Conservation (phyloP, 176 grass and related monocot genomes). For the Zea luxurians region DNA sequence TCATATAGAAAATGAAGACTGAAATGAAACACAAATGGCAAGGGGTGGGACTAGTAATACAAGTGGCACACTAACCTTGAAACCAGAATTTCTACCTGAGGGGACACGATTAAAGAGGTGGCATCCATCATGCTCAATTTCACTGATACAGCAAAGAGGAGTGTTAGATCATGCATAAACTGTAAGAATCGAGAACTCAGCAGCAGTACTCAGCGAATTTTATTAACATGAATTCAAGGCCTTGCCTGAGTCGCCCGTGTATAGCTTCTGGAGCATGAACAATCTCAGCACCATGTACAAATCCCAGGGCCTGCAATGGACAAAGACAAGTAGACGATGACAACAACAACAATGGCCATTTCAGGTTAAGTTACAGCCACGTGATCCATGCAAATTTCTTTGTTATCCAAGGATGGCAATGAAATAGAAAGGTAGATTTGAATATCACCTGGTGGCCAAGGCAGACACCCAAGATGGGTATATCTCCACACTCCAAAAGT, state of each 20-base stretch:
- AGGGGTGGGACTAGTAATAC: not conserved
- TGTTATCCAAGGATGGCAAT: not conserved
- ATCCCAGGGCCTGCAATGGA: constrained; percentile 73
- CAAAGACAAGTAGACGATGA: not conserved
- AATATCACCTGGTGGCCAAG: constrained; percentile 88
- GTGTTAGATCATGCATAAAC: constrained; percentile 8
- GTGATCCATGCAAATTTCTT: not conserved
- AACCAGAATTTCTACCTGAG: constrained; percentile 85
- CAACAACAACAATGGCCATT: not conserved
- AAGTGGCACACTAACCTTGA: constrained; percentile 62
- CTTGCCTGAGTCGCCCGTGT: constrained; percentile 83
- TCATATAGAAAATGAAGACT: not conserved
- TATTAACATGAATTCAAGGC: constrained; percentile 1
- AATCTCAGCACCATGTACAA: constrained; percentile 86
- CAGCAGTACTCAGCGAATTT: not conserved
- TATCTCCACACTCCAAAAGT: constrained; percentile 76
- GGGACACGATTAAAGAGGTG: constrained; percentile 71
- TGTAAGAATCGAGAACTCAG: not conserved
- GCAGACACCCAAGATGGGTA: constrained; percentile 93
- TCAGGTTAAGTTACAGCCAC: not conserved
- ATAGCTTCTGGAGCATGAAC: constrained; percentile 82
- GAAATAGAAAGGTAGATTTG: not conserved
- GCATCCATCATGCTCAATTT: constrained; percentile 79
- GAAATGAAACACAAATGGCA: not conserved
- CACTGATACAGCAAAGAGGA: constrained; percentile 47